phyloP scores from a whole-genome alignment of 2,329 filamentous ascomycete genomes.

The Lasiodiplodia gonubiensis region DNA sequence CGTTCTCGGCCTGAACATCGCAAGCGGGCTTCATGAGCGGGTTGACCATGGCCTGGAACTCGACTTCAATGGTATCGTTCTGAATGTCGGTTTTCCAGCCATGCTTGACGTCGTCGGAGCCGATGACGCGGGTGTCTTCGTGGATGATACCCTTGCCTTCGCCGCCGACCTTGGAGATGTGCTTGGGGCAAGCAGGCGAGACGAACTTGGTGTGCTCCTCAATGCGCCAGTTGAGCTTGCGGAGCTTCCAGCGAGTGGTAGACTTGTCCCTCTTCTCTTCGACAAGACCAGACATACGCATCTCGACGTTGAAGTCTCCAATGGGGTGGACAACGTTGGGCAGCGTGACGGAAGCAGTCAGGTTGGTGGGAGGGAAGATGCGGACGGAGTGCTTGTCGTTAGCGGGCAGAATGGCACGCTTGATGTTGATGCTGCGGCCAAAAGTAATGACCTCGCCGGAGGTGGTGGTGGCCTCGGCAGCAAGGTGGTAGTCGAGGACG shows the following conservation, averaged over 20 bases:
- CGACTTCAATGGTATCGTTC: slow-evolving; percentile 73
- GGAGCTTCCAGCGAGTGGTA: slow-evolving; percentile 84
- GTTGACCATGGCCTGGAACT: slow-evolving; percentile 72
- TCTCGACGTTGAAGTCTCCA: slow-evolving; percentile 76
- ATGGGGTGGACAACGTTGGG: slow-evolving; percentile 85
- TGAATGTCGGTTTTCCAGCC: slow-evolving; percentile 89
- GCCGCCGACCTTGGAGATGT: slow-evolving; percentile 68
- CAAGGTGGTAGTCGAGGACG: slow-evolving; percentile 77
- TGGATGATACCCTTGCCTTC: slow-evolving; percentile 74
- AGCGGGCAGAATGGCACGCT: slow-evolving; percentile 79
- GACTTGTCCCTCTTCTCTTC: slow-evolving; percentile 68
- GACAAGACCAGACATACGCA: slow-evolving; percentile 86
- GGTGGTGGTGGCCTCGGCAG: slow-evolving; percentile 57
- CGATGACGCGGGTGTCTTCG: slow-evolving; percentile 76
- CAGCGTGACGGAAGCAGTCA: slow-evolving; percentile 83
- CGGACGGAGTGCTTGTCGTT: slow-evolving; percentile 87
- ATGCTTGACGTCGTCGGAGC: slow-evolving; percentile 78
- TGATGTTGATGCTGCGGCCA: slow-evolving; percentile 72
- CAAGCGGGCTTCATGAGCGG: slow-evolving; percentile 71
- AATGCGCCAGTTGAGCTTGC: slow-evolving; percentile 90
- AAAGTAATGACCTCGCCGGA: slow-evolving; percentile 68
- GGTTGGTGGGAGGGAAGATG: slow-evolving; percentile 94
- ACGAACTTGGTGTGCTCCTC: slow-evolving; percentile 84
- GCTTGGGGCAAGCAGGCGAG: slow-evolving; percentile 79
- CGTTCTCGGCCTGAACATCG: slow-evolving; percentile 75